A percentile compares a stretch with the other conserved stretches of the same genome.
These are phyloP conservation scores for Zalaria obscura DNA, from an alignment of 2,329 filamentous ascomycete genomes.

Conservation along the genomic window DNA sequence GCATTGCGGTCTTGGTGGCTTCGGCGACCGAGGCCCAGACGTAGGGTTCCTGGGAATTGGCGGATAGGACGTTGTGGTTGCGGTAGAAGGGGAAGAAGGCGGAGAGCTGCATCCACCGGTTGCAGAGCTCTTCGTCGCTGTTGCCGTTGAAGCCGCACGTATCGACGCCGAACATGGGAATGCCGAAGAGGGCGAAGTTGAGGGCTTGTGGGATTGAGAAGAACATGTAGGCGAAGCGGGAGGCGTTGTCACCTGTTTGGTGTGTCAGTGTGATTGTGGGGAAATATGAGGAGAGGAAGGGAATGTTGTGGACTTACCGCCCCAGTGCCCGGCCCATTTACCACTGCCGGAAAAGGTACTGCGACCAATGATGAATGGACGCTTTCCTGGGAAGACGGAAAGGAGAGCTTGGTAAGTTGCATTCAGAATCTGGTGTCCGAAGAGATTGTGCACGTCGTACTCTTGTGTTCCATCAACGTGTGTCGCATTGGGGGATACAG, in stretches of 20 bases:
- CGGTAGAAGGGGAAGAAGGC: constrained; percentile 67
- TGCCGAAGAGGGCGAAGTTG: constrained; percentile 58
- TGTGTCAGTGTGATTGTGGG: not conserved
- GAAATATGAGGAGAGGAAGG: not conserved
- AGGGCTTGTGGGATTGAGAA: constrained; percentile 67
- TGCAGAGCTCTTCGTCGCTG: constrained; percentile 54
- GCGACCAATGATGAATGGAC: constrained; percentile 73
- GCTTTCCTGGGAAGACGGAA: constrained; percentile 47
- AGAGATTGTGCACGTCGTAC: constrained; percentile 77
- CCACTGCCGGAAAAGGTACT: constrained; percentile 70
- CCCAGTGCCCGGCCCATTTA: constrained; percentile 69
- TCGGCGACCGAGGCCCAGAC: constrained; percentile 51
- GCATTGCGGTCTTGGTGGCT: constrained; percentile 52
- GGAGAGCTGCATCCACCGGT: constrained; percentile 57
- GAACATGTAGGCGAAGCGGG: constrained; percentile 58
- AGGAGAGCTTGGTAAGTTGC: constrained; percentile 62
- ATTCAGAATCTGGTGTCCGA: constrained; percentile 59
- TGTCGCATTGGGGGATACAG: constrained; percentile 63
- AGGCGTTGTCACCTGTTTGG: constrained; percentile 38
- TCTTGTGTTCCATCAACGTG: constrained; percentile 56
- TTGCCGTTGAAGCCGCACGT: constrained; percentile 59
- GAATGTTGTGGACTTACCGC: constrained; percentile 37
- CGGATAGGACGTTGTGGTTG: constrained; percentile 55
- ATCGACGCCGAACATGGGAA: constrained; percentile 63
- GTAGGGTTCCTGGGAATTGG: constrained; percentile 56